These are phyloP conservation scores for Pichia sp. DNA, from an alignment of 1,139 yeast species.

Conservation along the genomic window DNA sequence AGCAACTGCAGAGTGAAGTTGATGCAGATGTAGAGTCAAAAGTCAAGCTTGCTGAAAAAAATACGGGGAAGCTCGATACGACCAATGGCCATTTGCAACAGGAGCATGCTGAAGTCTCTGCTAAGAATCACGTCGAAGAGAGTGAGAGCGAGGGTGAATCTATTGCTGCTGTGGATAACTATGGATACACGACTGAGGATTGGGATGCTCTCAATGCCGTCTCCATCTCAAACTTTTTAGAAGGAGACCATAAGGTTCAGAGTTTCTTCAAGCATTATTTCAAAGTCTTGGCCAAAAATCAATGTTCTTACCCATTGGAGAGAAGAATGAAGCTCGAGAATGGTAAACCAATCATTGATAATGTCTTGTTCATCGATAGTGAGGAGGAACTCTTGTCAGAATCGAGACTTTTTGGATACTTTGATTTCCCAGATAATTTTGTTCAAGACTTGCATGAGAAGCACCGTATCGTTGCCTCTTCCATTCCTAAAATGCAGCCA, in stretches of 20 bases:
- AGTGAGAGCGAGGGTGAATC: too few species aligned
- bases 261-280: constrained; percentile 22
- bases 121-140: too few species aligned
- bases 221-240: constrained; percentile 17
- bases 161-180: too few species aligned
- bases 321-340: constrained; percentile 20
- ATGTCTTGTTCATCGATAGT: constrained; percentile 20
- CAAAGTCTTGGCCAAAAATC: constrained; percentile 19
- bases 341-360: constrained; percentile 23
- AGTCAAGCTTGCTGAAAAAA: too few species aligned
- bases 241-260: constrained; percentile 22
- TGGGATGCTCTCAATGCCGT: background rate
- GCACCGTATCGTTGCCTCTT: constrained; percentile 20
- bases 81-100: too few species aligned
- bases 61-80: too few species aligned
- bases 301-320: constrained; percentile 20
- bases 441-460: constrained; percentile 23
- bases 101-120: too few species aligned
- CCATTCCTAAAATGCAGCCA: constrained; percentile 19
- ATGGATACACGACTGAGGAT: background rate
- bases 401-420: constrained; percentile 15
- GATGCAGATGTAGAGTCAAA: too few species aligned
- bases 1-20: too few species aligned
- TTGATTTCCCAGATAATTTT: constrained; percentile 21
- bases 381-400: constrained; percentile 20